A percentile compares a stretch with the other conserved stretches of the same genome.
phyloP scores from a whole-genome alignment of 2,329 filamentous ascomycete genomes.

The Nemania sp. region DNA sequence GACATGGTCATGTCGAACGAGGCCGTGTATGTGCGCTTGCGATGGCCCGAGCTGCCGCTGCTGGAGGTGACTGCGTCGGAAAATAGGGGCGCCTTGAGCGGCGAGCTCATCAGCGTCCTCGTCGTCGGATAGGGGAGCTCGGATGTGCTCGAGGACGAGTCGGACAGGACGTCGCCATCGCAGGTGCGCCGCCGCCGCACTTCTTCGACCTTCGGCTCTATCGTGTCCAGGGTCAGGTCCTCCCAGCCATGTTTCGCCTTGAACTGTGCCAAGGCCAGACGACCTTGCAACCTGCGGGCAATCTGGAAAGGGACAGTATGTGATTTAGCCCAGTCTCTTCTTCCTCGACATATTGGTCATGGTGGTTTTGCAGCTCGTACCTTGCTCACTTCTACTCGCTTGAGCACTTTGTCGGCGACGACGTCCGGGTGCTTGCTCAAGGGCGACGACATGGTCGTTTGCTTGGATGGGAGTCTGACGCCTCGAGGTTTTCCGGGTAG shows the following conservation, averaged over 20 bases:
- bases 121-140: conserved; percentile 72
- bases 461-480: conserved; percentile 32
- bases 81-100: conserved; percentile 78
- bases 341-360: not conserved
- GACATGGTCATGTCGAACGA: conserved; percentile 61
- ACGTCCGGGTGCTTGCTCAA: conserved; percentile 67
- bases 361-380: conserved; percentile 50
- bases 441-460: conserved; percentile 60
- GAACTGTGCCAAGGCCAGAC: conserved; percentile 92
- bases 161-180: conserved; percentile 77
- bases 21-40: conserved; percentile 66
- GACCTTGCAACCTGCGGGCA: conserved; percentile 88
- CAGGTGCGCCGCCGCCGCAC: conserved; percentile 73
- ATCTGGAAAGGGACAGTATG: conserved; percentile 63
- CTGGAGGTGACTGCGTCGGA: conserved; percentile 79
- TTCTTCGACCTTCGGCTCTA: conserved; percentile 83
- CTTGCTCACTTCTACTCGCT: conserved; percentile 76
- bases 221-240: conserved; percentile 81
- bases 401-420: conserved; percentile 70
- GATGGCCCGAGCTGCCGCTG: conserved; percentile 67
- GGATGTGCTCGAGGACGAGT: conserved; percentile 84
- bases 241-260: conserved; percentile 97
- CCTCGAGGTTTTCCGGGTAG: not conserved
- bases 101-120: conserved; percentile 77
- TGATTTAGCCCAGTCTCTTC: conserved; percentile 26